Evolutionary conservation across 768 basidiomycete genomes (phyloP), one percentile per base, ranked within the genome.

Genomic region (Boletus pseudo-olivaceus): DNA sequence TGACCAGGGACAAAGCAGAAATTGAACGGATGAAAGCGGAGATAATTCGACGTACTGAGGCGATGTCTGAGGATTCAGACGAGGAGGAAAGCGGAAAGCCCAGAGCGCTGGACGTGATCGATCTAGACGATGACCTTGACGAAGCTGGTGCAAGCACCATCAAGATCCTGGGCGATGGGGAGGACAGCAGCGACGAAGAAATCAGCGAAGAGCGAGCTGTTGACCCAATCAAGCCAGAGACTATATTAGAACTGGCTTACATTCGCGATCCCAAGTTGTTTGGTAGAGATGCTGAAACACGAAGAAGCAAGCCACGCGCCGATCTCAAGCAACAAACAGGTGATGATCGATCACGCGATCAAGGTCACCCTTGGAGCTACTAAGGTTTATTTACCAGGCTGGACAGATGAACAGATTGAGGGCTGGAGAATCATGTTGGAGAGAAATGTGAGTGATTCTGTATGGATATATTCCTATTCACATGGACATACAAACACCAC

Each of bases 361-460:
- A 20, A 51, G 11, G 20, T 51, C 38, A 29, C 34, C 37, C 7
- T 20, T 20, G 8, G 12, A 33, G 8, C 4, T 17, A 32, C 38
- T 56, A 12, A 10, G 58, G 0, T 5, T 37, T 33, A 32, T 7
- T 38, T 10, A 7, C 27, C 50, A 87, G 87, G 87, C 11, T 89
- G 87, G 84, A 74, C 67, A 10, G 84, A 97, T 63, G 88, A 88
- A 60, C 93, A 96, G 65, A 84, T 97, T 27, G 93, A 97, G 69
- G 94, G 93, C 0, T 97, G 93, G 93, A 81, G 73, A 53, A 84
- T 90, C 51, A 92, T 96, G 87, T 69, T 97, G 54, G 95, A 98
- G 53, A 75, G 87, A 60, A 87, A 95, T 63, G 94, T 96, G 63
- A 56, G 88, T 76, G 58, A 2, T 51, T 56, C 17, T 51, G 15